Conservation (phyloP, 2,329 filamentous ascomycete species). For the Hymenoscyphus infarciens region DNA sequence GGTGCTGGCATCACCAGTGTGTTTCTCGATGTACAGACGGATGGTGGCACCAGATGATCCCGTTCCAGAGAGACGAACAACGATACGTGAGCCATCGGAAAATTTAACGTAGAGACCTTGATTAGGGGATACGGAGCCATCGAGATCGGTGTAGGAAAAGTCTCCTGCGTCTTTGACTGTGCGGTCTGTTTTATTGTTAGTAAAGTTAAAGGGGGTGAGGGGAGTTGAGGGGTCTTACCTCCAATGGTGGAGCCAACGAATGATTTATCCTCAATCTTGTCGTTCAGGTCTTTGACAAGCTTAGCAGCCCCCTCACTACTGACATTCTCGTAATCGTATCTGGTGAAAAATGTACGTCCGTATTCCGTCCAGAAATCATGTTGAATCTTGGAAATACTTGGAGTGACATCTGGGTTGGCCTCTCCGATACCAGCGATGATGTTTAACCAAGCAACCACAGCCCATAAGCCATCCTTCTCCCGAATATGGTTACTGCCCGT, state of each 20-base stretch:
- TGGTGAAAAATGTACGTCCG: conserved; percentile 97
- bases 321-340: conserved; percentile 96
- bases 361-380: conserved; percentile 96
- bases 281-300: conserved; percentile 76
- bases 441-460: conserved; percentile 95
- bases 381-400: conserved; percentile 94
- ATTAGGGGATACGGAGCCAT: conserved; percentile 91
- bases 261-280: conserved; percentile 66
- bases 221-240: conserved; percentile 45
- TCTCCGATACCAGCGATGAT: conserved; percentile 93
- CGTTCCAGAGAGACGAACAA: conserved; percentile 91
- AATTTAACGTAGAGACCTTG: conserved; percentile 95
- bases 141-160: conserved; percentile 98
- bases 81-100: conserved; percentile 89
- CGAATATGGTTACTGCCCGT: conserved; percentile 98
- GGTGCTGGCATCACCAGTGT: conserved; percentile 75
- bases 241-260: conserved; percentile 82
- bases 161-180: conserved; percentile 88
- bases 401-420: conserved; percentile 72
- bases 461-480: conserved; percentile 98
- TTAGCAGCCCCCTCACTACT: conserved; percentile 89
- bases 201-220: conserved; percentile 19
- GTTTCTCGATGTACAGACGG: conserved; percentile 94
- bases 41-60: conserved; percentile 95
- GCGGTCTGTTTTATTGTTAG: conserved; percentile 47